Percentiles rank a stretch among this genome's conserved stretches.
Conservation (phyloP, 2,329 filamentous ascomycete species). For the Exophiala bonariae region DNA sequence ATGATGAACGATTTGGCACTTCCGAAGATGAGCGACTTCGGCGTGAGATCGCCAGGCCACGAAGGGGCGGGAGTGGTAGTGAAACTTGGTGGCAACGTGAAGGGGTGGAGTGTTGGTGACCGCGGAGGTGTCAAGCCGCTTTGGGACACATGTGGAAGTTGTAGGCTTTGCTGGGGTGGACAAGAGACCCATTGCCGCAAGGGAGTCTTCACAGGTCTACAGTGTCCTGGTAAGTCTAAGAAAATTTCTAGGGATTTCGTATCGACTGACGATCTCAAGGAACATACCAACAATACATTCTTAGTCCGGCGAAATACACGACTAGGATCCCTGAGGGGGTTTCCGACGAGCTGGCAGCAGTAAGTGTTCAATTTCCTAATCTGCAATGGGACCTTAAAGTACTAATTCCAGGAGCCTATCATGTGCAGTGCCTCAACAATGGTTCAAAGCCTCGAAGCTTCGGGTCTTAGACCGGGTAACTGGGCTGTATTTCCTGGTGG, state of each 20-base stretch:
- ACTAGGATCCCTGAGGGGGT: slow-evolving; percentile 33
- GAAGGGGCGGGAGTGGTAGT: slow-evolving; percentile 46
- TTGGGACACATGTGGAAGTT: slow-evolving; percentile 36
- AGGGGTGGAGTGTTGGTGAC: slow-evolving; percentile 28
- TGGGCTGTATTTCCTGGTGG: slow-evolving; percentile 36
- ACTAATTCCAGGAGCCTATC: no score
- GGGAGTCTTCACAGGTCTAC: slow-evolving; percentile 10
- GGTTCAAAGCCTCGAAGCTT: slow-evolving; percentile 36
- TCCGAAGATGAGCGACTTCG: slow-evolving; percentile 14
- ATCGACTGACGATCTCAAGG: no score
- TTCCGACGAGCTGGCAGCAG: slow-evolving; percentile 38
- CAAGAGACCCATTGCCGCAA: slow-evolving; percentile 12
- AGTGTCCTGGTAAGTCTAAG: slow-evolving; percentile 36
- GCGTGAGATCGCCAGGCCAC: slow-evolving; percentile 40
- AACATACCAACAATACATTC: slow-evolving; percentile 42
- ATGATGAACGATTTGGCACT: slow-evolving; percentile 36
- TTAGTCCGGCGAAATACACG: slow-evolving; percentile 38
- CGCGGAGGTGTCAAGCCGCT: slow-evolving; percentile 40
- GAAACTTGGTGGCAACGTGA: slow-evolving; percentile 36
- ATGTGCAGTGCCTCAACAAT: slow-evolving; percentile 46
- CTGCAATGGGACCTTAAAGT: no score
- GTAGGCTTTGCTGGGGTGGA: slow-evolving; percentile 33
- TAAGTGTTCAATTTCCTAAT: no score
- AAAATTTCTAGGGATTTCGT: no score
- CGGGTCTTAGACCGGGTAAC: slow-evolving; percentile 11